These are phyloP conservation scores for Pythium brachiatum DNA, from an alignment of 352 stramenopile genomes.

Conservation along the genomic window DNA sequence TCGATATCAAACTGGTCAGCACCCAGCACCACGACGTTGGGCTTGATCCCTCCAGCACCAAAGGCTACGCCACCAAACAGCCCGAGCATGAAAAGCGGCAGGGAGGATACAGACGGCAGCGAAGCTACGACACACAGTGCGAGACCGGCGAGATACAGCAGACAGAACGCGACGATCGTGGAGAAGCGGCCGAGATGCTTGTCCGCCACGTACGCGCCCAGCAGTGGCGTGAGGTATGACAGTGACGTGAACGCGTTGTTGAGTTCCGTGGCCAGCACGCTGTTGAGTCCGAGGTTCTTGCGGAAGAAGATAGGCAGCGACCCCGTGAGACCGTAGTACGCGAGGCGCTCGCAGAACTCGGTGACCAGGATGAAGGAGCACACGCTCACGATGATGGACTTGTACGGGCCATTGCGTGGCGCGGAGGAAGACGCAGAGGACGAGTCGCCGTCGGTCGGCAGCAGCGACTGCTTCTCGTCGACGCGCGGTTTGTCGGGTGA, in stretches of 20 bases:
- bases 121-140: conserved; percentile 72
- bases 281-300: conserved; percentile 78
- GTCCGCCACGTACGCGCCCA: conserved; percentile 84
- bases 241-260: conserved; percentile 84
- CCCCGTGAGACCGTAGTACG: conserved; percentile 84
- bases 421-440: background rate
- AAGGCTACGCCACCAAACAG: conserved; percentile 73
- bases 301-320: conserved; percentile 89
- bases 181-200: conserved; percentile 73
- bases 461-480: conserved; percentile 15
- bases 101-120: conserved; percentile 48
- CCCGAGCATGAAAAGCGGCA: conserved; percentile 77
- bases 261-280: conserved; percentile 78
- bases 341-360: conserved; percentile 83
- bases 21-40: conserved; percentile 58
- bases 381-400: conserved; percentile 84
- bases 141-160: conserved; percentile 72
- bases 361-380: conserved; percentile 89
- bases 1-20: conserved; percentile 82
- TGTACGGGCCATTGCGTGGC: conserved; percentile 17
- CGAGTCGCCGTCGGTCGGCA: conserved; percentile 6
- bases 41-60: conserved; percentile 51
- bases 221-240: conserved; percentile 81
- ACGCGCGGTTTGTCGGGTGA: conserved; percentile 11
- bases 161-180: conserved; percentile 48